Conservation (phyloP, 1,284 basidiomycete species). For the Puccinia novopanici region DNA sequence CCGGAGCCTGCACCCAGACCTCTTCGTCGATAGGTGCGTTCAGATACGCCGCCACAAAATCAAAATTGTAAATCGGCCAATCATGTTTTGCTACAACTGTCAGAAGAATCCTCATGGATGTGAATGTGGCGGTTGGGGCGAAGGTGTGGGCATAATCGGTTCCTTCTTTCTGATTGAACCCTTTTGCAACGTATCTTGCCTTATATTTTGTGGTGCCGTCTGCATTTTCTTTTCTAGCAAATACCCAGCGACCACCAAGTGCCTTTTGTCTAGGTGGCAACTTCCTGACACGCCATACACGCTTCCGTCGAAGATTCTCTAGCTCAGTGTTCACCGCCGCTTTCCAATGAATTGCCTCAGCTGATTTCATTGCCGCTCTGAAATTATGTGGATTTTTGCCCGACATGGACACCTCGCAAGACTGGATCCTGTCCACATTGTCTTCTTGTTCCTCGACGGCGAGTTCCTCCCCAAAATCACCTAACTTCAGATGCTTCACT, state of each 20-base stretch:
- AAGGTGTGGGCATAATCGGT: neutral
- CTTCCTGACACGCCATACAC: neutral
- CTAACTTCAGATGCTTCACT: no score
- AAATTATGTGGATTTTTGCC: no score
- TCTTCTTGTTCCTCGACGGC: no score
- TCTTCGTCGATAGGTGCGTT: constrained; percentile 5
- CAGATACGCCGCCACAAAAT: no score
- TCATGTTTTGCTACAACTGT: no score
- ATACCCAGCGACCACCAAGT: neutral
- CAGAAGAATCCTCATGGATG: no score
- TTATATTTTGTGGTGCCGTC: neutral
- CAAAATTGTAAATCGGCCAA: no score
- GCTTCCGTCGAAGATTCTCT: neutral
- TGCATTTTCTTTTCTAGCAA: neutral
- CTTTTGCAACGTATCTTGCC: constrained; percentile 7
- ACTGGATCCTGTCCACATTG: no score
- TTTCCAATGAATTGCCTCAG: neutral
- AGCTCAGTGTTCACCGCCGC: neutral
- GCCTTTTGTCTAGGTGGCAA: neutral
- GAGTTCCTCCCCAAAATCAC: no score
- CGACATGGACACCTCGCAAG: neutral
- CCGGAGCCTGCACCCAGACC: neutral
- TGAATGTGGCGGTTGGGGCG: no score
- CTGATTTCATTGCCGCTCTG: no score
- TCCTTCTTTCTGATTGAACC: neutral